Conservation (phyloP, 2,329 filamentous ascomycete species). For the Metarhizium album region DNA sequence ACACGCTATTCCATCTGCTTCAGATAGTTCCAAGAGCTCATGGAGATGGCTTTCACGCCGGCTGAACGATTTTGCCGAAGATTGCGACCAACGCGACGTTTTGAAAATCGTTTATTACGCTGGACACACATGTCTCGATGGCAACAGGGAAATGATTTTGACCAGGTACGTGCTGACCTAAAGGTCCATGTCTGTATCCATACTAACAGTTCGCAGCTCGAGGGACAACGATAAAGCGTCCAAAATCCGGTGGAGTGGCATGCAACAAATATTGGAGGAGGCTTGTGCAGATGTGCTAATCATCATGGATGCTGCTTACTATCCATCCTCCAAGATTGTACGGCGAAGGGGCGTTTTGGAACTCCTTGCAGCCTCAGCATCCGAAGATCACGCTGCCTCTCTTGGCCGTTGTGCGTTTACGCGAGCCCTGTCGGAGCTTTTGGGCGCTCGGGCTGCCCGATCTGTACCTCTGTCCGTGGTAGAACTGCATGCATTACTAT, state of each 20-base stretch:
- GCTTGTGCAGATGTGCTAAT: constrained; percentile 44
- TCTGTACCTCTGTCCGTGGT: constrained; percentile 36
- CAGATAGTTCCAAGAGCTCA: constrained; percentile 36
- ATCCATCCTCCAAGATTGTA: constrained; percentile 40
- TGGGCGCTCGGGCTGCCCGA: constrained; percentile 36
- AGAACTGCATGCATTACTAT: constrained; percentile 42
- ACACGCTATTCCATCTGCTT: constrained; percentile 37
- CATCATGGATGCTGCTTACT: constrained; percentile 49
- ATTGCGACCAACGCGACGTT: constrained; percentile 42
- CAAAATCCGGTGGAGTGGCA: constrained; percentile 43
- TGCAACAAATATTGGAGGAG: constrained; percentile 46
- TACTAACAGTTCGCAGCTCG: constrained; percentile 27
- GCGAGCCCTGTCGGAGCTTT: constrained; percentile 35
- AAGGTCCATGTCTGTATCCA: constrained; percentile 8
- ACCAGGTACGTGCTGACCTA: constrained; percentile 34
- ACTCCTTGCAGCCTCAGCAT: constrained; percentile 43
- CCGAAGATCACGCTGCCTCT: constrained; percentile 37
- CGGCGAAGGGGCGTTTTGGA: constrained; percentile 45
- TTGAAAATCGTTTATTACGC: constrained; percentile 50
- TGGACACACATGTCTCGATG: constrained; percentile 43
- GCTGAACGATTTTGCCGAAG: constrained; percentile 42
- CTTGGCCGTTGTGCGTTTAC: constrained; percentile 44
- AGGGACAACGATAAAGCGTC: constrained; percentile 32
- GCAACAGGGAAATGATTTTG: constrained; percentile 45
- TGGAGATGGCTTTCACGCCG: constrained; percentile 43